phyloP scores from a whole-genome alignment of 164 flowering plant species.

The Cinnamomum chago region DNA sequence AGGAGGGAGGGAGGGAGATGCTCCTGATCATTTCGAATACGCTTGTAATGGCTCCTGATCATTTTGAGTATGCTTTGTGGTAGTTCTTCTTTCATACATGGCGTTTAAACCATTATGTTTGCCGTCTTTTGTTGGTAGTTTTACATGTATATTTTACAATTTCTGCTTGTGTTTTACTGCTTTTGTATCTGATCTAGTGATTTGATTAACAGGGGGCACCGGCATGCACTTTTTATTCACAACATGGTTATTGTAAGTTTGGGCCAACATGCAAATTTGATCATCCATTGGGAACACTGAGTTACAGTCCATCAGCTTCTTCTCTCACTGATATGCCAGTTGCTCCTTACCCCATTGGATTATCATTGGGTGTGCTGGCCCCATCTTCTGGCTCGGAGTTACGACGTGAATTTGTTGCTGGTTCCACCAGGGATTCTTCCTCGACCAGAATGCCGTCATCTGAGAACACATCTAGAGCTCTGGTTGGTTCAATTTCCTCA shows the following conservation, averaged over 20 bases:
- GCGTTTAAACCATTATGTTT: not conserved
- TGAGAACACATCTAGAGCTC: constrained; percentile 49
- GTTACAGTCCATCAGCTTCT: constrained; percentile 95
- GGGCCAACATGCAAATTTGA: constrained; percentile 92
- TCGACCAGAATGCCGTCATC: constrained; percentile 49
- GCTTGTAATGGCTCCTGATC: not conserved
- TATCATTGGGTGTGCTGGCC: constrained; percentile 68
- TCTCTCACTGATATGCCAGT: constrained; percentile 91
- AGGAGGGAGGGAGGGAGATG: not conserved
- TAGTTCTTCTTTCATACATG: not conserved
- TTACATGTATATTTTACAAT: not conserved
- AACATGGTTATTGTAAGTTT: constrained; percentile 76
- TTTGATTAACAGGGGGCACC: constrained; percentile 60
- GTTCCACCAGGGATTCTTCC: constrained; percentile 43
- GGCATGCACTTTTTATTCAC: constrained; percentile 60
- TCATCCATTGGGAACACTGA: constrained; percentile 72
- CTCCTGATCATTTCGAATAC: not conserved
- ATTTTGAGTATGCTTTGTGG: not conserved
- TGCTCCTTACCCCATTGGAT: constrained; percentile 87
- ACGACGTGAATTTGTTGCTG: constrained; percentile 48
- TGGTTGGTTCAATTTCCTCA: constrained; percentile 54
- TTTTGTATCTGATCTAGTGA: not conserved
- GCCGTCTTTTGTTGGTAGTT: not conserved
- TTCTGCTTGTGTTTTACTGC: not conserved
- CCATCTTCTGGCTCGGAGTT: constrained; percentile 83